Evolutionary conservation across 2,329 filamentous ascomycete species (phyloP).

Genomic region (Colletotrichum endophyticum): DNA sequence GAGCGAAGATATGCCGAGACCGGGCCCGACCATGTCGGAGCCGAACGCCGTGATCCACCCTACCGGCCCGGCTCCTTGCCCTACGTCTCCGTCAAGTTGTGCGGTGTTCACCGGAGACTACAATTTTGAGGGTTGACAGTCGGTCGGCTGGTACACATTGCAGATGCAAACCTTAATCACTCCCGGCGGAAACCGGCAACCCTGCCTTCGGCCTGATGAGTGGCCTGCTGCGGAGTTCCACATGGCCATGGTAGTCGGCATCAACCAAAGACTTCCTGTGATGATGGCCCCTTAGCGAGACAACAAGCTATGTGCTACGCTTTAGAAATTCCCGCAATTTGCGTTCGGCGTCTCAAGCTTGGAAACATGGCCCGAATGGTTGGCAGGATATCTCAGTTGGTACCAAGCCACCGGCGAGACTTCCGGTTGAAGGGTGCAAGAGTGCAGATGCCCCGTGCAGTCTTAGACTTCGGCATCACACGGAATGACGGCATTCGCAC

Average conservation of each 20-base stretch:
- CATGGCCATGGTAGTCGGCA: background rate
- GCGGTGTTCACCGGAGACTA: background rate
- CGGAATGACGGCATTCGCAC: background rate
- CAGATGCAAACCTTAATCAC: background rate
- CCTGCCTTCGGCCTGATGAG: background rate
- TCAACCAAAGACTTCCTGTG: background rate
- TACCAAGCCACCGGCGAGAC: background rate
- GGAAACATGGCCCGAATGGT: rapidly evolving
- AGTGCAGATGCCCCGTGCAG: background rate
- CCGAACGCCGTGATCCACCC: background rate
- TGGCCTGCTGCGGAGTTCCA: background rate
- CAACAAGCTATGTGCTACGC: background rate
- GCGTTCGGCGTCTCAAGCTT: background rate
- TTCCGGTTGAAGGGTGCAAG: background rate
- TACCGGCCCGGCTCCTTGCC: background rate
- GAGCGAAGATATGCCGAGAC: background rate
- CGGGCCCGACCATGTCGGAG: background rate
- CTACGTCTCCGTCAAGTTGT: background rate
- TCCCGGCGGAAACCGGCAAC: background rate
- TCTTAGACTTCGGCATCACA: background rate
- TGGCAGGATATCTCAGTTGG: background rate
- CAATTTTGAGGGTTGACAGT: background rate
- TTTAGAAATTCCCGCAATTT: rapidly evolving
- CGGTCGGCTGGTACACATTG: rapidly evolving
- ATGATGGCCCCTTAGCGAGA: background rate